Conservation (phyloP, 2,329 filamentous ascomycete genomes). For the Oidium heveae region DNA sequence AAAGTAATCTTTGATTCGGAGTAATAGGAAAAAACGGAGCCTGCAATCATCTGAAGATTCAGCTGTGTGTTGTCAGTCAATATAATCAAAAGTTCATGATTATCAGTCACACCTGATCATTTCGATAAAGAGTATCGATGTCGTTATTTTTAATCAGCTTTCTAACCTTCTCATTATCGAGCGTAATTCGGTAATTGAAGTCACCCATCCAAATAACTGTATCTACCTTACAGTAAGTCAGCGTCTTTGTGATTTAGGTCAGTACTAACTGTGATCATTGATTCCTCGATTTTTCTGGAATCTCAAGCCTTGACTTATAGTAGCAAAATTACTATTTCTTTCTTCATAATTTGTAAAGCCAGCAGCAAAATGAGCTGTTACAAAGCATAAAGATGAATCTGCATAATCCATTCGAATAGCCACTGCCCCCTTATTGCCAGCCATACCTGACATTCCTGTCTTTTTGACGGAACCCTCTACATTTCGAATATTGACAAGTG, state of each 20-base stretch:
- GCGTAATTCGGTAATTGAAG: conserved; percentile 91
- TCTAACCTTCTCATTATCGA: conserved; percentile 54
- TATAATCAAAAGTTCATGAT: not conserved
- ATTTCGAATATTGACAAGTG: conserved; percentile 68
- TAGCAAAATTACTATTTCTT: conserved; percentile 66
- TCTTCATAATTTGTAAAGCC: conserved; percentile 96
- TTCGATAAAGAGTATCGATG: conserved; percentile 59
- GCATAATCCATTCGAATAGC: conserved; percentile 90
- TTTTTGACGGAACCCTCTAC: conserved; percentile 94
- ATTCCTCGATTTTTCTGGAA: conserved; percentile 84
- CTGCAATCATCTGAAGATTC: conserved; percentile 89
- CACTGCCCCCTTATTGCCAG: conserved; percentile 92
- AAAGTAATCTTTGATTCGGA: conserved; percentile 76
- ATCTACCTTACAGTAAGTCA: conserved; percentile 18
- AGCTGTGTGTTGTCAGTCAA: conserved; percentile 23
- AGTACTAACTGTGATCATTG: conserved; percentile 49
- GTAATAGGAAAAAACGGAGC: conserved; percentile 72
- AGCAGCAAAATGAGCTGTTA: conserved; percentile 87
- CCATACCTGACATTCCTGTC: conserved; percentile 82
- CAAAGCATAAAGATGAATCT: conserved; percentile 78
- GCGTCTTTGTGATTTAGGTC: not conserved
- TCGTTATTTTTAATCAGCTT: conserved; percentile 47
- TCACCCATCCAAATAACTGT: conserved; percentile 87
- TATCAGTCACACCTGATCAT: conserved; percentile 47
- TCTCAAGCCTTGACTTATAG: conserved; percentile 44